These are phyloP conservation scores for Candida gigantensis DNA, from an alignment of 1,139 yeast genomes.

Conservation along the genomic window DNA sequence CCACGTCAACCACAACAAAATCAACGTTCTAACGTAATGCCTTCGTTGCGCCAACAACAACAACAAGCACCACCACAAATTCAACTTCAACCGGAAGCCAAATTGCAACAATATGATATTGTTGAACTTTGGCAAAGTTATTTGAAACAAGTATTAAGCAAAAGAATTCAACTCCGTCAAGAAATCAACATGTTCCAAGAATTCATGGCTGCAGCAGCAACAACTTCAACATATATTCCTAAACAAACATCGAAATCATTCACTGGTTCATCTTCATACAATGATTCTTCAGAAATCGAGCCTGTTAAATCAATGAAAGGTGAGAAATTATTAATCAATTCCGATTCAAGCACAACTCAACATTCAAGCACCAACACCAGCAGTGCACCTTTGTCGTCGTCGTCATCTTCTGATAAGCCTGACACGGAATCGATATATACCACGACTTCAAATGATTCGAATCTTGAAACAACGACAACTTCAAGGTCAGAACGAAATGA, in stretches of 20 bases:
- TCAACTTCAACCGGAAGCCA: conserved; percentile 3
- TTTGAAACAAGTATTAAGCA: conserved; percentile 36
- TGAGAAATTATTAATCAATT: conserved; percentile 2
- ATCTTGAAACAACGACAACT: neutral
- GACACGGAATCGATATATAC: conserved; percentile 3
- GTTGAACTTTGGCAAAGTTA: conserved; percentile 40
- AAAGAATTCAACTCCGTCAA: conserved; percentile 43
- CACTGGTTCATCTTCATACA: neutral
- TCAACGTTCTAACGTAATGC: too few species aligned
- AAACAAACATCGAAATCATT: conserved; percentile 2
- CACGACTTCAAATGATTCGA: neutral
- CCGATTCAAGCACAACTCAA: too few species aligned
- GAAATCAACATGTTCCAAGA: conserved; percentile 41
- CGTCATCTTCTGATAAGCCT: neutral
- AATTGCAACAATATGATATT: conserved; percentile 15
- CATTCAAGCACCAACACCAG: too few species aligned
- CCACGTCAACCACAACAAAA: too few species aligned
- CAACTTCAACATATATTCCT: conserved; percentile 4
- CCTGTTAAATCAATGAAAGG: conserved; percentile 1
- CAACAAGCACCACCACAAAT: conserved; percentile 3
- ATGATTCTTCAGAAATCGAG: conserved; percentile 1
- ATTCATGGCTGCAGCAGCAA: conserved; percentile 22
- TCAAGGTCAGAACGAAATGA: too few species aligned
- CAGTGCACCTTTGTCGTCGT: neutral
- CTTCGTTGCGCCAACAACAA: neutral